phyloP scores from a whole-genome alignment of 2,329 filamentous ascomycete genomes.

The Stachybotrys elegans region DNA sequence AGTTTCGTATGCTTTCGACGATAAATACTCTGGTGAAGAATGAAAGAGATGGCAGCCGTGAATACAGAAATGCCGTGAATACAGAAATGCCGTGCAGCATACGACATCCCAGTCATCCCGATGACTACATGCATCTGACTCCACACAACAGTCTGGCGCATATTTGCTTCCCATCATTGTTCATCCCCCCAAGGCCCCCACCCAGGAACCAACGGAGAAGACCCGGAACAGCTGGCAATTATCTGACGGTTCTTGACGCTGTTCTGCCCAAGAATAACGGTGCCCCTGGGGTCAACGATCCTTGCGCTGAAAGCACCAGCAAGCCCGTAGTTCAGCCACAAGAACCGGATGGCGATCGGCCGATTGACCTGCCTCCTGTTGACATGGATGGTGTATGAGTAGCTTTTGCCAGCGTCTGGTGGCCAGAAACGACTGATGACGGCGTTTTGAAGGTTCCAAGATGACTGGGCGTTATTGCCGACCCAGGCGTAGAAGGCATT shows the following conservation, averaged over 20 bases:
- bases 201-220: no score
- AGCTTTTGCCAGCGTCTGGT: not conserved
- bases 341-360: not conserved
- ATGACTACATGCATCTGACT: no score
- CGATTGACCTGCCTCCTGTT: not conserved
- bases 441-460: not conserved
- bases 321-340: not conserved
- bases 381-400: not conserved
- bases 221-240: not conserved
- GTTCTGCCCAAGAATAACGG: not conserved
- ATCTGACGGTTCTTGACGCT: not conserved
- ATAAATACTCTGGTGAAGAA: no score
- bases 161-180: no score
- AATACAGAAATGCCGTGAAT: no score
- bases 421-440: not conserved
- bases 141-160: no score
- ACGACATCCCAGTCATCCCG: no score
- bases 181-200: no score
- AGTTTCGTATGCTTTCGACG: no score
- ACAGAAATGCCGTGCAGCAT: no score
- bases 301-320: not conserved
- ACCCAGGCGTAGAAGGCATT: conserved; percentile 1
- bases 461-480: not conserved
- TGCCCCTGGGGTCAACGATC: not conserved
- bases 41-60: no score